These are phyloP conservation scores for Phytophthora litchii DNA, from an alignment of 352 stramenopile species.

Conservation along the genomic window DNA sequence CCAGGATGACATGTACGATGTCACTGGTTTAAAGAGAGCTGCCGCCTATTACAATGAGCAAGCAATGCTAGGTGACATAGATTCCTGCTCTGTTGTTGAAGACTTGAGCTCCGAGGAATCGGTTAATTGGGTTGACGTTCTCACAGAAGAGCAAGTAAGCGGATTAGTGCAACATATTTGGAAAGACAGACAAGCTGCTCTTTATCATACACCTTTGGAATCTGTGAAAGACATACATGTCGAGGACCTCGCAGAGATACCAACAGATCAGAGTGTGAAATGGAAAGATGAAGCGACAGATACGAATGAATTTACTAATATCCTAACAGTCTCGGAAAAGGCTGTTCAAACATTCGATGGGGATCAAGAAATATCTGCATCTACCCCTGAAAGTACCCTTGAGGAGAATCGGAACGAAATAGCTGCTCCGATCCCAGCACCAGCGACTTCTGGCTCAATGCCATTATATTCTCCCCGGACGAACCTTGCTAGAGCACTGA, in stretches of 20 bases:
- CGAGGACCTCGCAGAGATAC: constrained; percentile 3
- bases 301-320: constrained; percentile 28
- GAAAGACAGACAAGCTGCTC: constrained; percentile 32
- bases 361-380: constrained; percentile 1
- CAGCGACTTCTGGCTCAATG: not conserved
- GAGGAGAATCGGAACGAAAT: not conserved
- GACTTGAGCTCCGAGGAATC: constrained; percentile 17
- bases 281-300: constrained; percentile 40
- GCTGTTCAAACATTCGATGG: constrained; percentile 27
- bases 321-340: constrained; percentile 29
- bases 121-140: constrained; percentile 37
- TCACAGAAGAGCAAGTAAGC: constrained; percentile 57
- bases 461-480: constrained; percentile 1
- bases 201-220: constrained; percentile 4
- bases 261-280: not conserved
- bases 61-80: constrained; percentile 1
- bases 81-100: constrained; percentile 1
- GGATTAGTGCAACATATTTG: constrained; percentile 48
- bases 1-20: constrained; percentile 19
- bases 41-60: constrained; percentile 45
- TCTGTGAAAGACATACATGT: not conserved
- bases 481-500: constrained; percentile 20
- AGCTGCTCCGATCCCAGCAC: not conserved
- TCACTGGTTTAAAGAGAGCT: constrained; percentile 43
- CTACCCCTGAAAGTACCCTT: not conserved